phyloP scores from a whole-genome alignment of 225 moss, liverwort and hornwort species.

The Pseudisothecium myosuroides region DNA sequence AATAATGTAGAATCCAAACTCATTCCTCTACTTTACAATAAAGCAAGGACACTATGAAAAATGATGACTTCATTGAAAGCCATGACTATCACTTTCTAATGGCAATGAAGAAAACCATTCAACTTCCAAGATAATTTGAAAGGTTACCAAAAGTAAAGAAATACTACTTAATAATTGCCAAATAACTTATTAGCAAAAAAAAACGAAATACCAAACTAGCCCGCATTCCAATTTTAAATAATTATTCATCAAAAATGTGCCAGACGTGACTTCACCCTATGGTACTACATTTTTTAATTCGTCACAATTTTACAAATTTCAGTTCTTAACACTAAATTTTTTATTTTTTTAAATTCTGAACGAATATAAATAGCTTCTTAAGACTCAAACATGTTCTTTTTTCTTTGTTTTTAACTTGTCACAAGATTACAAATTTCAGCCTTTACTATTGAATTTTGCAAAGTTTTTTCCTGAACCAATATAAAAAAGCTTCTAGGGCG shows the following conservation, averaged over 20 bases:
- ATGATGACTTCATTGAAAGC: background rate
- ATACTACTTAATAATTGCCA: background rate
- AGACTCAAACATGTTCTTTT: too few relatives aligned
- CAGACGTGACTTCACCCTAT: fast-evolving
- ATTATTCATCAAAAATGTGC: background rate
- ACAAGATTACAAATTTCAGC: too few relatives aligned
- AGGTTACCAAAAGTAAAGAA: fast-evolving
- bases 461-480: background rate
- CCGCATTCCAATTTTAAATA: background rate
- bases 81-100: too few relatives aligned
- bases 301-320: too few relatives aligned
- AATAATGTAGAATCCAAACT: background rate
- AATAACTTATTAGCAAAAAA: background rate
- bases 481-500: background rate
- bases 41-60: background rate
- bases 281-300: background rate
- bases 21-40: background rate
- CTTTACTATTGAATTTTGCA: too few relatives aligned
- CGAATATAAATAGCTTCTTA: too few relatives aligned
- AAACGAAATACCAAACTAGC: fast-evolving
- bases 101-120: background rate
- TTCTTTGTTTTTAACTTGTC: too few relatives aligned
- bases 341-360: too few relatives aligned
- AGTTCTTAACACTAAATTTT: too few relatives aligned
- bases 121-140: background rate